These are phyloP conservation scores for Annulohypoxylon moriforme DNA, from an alignment of 495 filamentous ascomycete species.

Conservation along the genomic window DNA sequence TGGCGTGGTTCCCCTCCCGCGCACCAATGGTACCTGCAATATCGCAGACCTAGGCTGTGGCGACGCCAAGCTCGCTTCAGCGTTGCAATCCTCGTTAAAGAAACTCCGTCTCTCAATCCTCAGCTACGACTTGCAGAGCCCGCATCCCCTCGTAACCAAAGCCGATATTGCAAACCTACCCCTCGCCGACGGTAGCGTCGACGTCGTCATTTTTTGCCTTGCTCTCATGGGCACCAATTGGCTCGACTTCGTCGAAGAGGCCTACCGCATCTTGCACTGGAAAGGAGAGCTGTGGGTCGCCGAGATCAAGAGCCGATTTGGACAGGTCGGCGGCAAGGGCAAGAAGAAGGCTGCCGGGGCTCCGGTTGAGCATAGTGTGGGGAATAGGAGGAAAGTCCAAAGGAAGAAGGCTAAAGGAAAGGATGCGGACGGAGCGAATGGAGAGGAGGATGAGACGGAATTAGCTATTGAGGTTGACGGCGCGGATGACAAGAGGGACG, in stretches of 20 bases:
- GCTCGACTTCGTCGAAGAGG: slow-evolving; percentile 94
- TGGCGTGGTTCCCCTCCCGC: slow-evolving; percentile 48
- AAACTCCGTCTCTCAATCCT: slow-evolving; percentile 56
- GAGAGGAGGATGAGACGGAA: slow-evolving; percentile 59
- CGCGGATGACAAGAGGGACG: slow-evolving; percentile 62
- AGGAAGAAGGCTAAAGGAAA: slow-evolving; percentile 68
- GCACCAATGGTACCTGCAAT: slow-evolving; percentile 70
- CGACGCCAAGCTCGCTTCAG: slow-evolving; percentile 74
- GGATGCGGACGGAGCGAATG: slow-evolving; percentile 52
- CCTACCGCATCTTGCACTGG: slow-evolving; percentile 88
- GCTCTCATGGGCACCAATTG: slow-evolving; percentile 99
- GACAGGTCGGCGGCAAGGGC: slow-evolving; percentile 64
- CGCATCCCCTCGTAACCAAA: slow-evolving; percentile 76
- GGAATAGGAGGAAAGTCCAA: slow-evolving; percentile 60
- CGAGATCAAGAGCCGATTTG: slow-evolving; percentile 94
- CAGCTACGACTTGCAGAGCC: slow-evolving; percentile 67
- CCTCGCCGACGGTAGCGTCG: slow-evolving; percentile 73
- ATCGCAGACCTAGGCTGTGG: slow-evolving; percentile 77
- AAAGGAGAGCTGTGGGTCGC: slow-evolving; percentile 96
- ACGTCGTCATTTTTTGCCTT: slow-evolving; percentile 92
- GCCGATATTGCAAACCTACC: slow-evolving; percentile 90
- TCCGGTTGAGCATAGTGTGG: slow-evolving; percentile 72
- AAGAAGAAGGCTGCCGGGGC: slow-evolving; percentile 60
- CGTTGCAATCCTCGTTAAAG: slow-evolving; percentile 68
- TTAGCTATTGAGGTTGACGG: slow-evolving; percentile 65